Evolutionary conservation across 306 rosid species (phyloP), one percentile per base, ranked within the genome.

Genomic region (Vigna trinervia): DNA sequence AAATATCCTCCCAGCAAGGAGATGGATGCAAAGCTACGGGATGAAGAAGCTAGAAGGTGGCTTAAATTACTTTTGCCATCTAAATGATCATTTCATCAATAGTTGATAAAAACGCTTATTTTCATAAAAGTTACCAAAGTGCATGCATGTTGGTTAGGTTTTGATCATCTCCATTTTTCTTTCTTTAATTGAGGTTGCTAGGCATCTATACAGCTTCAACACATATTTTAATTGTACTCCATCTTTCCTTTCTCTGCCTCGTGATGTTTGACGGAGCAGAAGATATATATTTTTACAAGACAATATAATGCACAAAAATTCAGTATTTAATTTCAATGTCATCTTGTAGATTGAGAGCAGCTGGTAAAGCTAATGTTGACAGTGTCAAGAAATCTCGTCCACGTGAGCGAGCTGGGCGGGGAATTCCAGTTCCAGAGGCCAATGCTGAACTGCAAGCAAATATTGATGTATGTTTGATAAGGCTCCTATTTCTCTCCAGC

Each of bases 1-100:
- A 95, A 92, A 83, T 95, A 95, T 88, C 99, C 99, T 77, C 99
- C 99, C 80, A 89, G 97, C 84, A 95, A 95, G 87, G 99, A 95
- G 91, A 95, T 95, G 97, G 99, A 95, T 80, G 99, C 99, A 48
- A 95, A 95, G 84, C 81, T 90, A 78, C 91, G 97, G 13, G 99
- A 95, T 47, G 99, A 92, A 87, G 98, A 95, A 89, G 96, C 96
- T 78, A 92, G 97, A 90, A 95, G 97, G 99, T 95, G 23, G 67
- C 71, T 86, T 70, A 61, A 79, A 41, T 65, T 71, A 57, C 56
- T 82, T 78, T 76, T 78, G 12, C 32, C 60, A 32, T 60, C 60
- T 63, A 46, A 71, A 52, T 30, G 14, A 60, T 59, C 38, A 51
- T 82, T 36, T 43, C 10, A 36, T 69, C 57, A 46, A 8, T 46